phyloP scores from a whole-genome alignment of 129 eudicot species.

The Flaveria brownii region DNA sequence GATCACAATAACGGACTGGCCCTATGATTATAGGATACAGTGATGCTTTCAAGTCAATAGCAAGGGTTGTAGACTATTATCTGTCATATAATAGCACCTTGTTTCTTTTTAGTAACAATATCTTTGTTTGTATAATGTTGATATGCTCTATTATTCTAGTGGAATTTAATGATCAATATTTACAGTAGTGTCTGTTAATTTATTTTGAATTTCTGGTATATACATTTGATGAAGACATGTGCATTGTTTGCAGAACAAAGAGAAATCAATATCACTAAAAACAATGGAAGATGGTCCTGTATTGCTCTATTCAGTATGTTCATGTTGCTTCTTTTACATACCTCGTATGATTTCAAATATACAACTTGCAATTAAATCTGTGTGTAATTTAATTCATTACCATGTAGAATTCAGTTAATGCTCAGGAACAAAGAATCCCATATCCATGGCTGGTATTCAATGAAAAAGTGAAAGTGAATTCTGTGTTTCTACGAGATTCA shows the following conservation, averaged over 20 bases:
- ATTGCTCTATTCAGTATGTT: constrained; percentile 75
- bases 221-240: constrained; percentile 1
- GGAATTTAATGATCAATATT: neutral
- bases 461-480: constrained; percentile 87
- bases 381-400: constrained; percentile 18
- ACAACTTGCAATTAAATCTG: neutral
- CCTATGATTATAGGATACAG: neutral
- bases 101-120: neutral
- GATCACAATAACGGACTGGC: neutral
- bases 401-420: constrained; percentile 80
- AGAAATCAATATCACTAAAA: constrained; percentile 75
- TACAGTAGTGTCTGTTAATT: constrained; percentile 4
- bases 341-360: neutral
- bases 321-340: constrained; percentile 15
- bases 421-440: constrained; percentile 74
- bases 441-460: constrained; percentile 95
- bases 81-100: neutral
- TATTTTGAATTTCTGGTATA: neutral
- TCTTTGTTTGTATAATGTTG: neutral
- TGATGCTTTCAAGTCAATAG: no score
- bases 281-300: constrained; percentile 98
- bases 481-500: constrained; percentile 87
- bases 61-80: neutral
- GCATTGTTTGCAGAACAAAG: constrained; percentile 63
- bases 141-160: neutral